Conservation (phyloP, 176 grass and related monocot species). For the Sorghum bicolor region DNA sequence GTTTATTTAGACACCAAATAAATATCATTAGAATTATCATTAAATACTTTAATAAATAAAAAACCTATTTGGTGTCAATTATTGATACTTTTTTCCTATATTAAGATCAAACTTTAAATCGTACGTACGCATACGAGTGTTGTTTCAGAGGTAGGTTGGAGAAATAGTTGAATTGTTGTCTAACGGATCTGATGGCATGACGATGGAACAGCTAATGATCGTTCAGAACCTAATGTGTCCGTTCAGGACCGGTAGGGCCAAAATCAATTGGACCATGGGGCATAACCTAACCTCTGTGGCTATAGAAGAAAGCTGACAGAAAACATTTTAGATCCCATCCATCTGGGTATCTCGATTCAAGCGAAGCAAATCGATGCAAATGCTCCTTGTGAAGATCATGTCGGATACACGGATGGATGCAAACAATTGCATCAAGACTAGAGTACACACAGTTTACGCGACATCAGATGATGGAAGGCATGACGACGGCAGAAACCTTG, state of each 20-base stretch:
- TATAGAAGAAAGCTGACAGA: constrained; percentile 26
- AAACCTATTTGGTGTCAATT: not conserved
- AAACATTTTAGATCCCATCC: constrained; percentile 38
- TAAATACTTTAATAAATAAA: not conserved
- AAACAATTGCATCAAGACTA: constrained; percentile 6
- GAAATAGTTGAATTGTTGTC: not conserved
- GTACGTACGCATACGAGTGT: too few relatives aligned
- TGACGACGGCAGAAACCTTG: not conserved
- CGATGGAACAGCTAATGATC: constrained; percentile 19
- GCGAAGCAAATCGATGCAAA: constrained; percentile 18
- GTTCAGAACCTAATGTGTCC: not conserved
- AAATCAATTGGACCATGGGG: constrained; percentile 26
- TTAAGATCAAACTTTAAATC: too few relatives aligned
- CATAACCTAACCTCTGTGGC: not conserved
- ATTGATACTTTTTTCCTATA: too few relatives aligned
- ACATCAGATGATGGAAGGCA: constrained; percentile 2
- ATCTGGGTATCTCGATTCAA: constrained; percentile 9
- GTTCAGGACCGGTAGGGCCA: constrained; percentile 25
- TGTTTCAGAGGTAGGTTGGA: too few relatives aligned
- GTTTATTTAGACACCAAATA: not conserved
- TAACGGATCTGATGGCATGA: not conserved
- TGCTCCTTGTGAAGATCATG: constrained; percentile 40
- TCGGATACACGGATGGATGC: constrained; percentile 23
- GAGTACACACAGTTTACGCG: not conserved
- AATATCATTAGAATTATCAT: not conserved